These are phyloP conservation scores for Penicillium hesseltinei DNA, from an alignment of 2,329 filamentous ascomycete genomes.

Conservation along the genomic window DNA sequence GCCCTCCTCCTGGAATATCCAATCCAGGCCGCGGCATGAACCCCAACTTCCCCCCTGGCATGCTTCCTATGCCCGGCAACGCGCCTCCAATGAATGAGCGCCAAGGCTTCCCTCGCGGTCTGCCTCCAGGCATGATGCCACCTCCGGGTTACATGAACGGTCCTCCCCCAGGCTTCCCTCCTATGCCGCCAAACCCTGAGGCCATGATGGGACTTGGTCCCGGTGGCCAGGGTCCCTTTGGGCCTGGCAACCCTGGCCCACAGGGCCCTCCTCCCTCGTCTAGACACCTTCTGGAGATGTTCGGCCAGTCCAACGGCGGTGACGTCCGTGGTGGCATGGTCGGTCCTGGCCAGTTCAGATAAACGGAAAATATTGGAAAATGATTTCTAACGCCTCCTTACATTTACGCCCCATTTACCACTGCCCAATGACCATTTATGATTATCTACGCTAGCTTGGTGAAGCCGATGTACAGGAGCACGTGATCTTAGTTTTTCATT, in stretches of 20 bases:
- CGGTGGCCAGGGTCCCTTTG: conserved; percentile 36
- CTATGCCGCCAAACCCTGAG: conserved; percentile 41
- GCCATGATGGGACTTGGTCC: conserved; percentile 39
- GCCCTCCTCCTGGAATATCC: conserved; percentile 38
- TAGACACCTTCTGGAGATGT: conserved; percentile 45
- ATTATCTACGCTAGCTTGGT: conserved; percentile 15
- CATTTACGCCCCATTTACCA: conserved; percentile 4
- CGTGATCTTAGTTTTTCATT: conserved; percentile 11
- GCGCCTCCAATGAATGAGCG: conserved; percentile 38
- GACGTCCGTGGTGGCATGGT: conserved; percentile 39
- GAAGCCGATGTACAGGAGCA: conserved; percentile 9
- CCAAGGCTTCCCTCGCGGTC: conserved; percentile 39
- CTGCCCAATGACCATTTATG: conserved; percentile 13
- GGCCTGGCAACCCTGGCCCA: conserved; percentile 36
- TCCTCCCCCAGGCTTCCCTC: conserved; percentile 41
- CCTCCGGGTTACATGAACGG: conserved; percentile 47
- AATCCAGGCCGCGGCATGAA: conserved; percentile 38
- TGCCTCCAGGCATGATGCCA: conserved; percentile 46
- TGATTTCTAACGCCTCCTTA: not conserved
- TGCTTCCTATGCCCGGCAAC: conserved; percentile 34
- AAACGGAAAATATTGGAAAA: conserved; percentile 12
- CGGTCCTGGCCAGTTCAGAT: conserved; percentile 38
- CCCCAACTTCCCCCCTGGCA: conserved; percentile 42
- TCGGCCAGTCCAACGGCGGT: conserved; percentile 39
- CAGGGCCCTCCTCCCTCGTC: conserved; percentile 41